Percentiles rank a stretch among this genome's conserved stretches.
Evolutionary conservation across 371 early-diverging fungal genomes (phyloP).

Genomic region (Massospora cicadina): DNA sequence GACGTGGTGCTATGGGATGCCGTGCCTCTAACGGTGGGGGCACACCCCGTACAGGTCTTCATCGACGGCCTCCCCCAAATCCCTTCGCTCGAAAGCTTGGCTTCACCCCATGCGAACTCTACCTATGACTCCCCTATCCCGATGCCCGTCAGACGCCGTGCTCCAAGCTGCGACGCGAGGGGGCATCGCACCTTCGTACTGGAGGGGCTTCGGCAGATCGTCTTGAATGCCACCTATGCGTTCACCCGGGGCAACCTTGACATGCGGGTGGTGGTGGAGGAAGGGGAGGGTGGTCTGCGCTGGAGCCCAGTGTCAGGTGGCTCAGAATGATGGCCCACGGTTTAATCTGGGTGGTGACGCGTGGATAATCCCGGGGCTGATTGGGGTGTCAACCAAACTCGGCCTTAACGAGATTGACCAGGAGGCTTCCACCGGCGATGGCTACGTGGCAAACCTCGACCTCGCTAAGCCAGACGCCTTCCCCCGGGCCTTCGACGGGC

Average conservation of each 20-base stretch:
- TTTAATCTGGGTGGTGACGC: constrained; percentile 18
- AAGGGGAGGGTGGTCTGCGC: constrained; percentile 31
- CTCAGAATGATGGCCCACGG: constrained; percentile 12
- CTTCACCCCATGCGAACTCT: constrained; percentile 11
- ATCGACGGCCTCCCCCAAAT: constrained; percentile 49
- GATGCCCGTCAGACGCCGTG: constrained; percentile 12
- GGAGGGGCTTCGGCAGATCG: constrained; percentile 27
- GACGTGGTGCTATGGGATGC: constrained; percentile 58
- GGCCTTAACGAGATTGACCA: constrained; percentile 36
- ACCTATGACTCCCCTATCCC: constrained; percentile 16
- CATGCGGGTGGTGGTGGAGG: constrained; percentile 24
- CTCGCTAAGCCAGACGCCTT: constrained; percentile 15
- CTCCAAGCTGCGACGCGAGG: constrained; percentile 3
- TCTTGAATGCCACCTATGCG: constrained; percentile 9
- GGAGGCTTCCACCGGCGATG: constrained; percentile 33
- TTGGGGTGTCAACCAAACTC: constrained; percentile 28
- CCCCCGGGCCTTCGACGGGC: constrained; percentile 28
- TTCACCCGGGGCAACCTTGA: constrained; percentile 10
- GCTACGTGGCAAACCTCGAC: constrained; percentile 17
- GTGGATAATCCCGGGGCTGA: constrained; percentile 19
- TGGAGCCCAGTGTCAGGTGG: constrained; percentile 24
- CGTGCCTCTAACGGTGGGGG: constrained; percentile 52
- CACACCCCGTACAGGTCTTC: constrained; percentile 56
- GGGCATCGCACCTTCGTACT: constrained; percentile 21
- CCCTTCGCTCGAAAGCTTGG: constrained; percentile 13